phyloP scores from a whole-genome alignment of 352 stramenopile genomes.

The Globisporangium spiculum region DNA sequence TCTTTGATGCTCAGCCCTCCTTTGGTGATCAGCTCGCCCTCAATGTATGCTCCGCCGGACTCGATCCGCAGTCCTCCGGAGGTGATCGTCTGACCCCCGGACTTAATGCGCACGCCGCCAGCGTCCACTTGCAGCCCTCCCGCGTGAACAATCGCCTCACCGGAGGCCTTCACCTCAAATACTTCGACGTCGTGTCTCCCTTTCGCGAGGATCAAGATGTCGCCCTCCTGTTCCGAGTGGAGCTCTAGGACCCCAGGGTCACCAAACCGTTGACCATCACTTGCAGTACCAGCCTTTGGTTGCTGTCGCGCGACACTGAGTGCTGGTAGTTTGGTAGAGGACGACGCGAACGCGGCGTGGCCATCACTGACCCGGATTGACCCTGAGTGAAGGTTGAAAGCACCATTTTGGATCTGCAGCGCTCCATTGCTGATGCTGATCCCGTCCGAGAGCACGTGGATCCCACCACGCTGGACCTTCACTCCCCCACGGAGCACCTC shows the following conservation, averaged over 20 bases:
- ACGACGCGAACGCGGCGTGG: conserved; percentile 11
- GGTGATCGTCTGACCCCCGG: conserved; percentile 56
- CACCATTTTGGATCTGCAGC: conserved; percentile 40
- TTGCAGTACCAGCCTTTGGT: conserved; percentile 1
- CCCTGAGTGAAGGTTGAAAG: conserved; percentile 37
- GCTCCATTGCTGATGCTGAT: conserved; percentile 42
- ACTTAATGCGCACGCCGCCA: conserved; percentile 50
- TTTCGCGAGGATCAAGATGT: conserved; percentile 31
- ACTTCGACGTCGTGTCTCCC: conserved; percentile 25
- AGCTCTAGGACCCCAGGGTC: conserved; percentile 15
- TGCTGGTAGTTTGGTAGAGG: neutral
- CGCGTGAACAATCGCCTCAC: conserved; percentile 46
- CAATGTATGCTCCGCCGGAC: conserved; percentile 53
- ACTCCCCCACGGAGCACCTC: conserved; percentile 58
- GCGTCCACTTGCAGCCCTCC: conserved; percentile 49
- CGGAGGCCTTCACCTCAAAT: conserved; percentile 58
- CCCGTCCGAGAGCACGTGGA: conserved; percentile 60
- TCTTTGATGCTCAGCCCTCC: conserved; percentile 62
- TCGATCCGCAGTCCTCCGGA: conserved; percentile 56
- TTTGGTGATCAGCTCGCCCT: conserved; percentile 45
- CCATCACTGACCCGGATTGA: conserved; percentile 41
- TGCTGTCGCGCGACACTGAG: conserved; percentile 11
- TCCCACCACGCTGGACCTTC: conserved; percentile 49
- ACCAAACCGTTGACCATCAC: conserved; percentile 11
- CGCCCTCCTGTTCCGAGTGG: conserved; percentile 15